Evolutionary conservation across 164 flowering plant genomes (phyloP).

Genomic region (Vitis vinifera): ASM3070453v1 NC_081805.1:8425501-8426000

Average conservation of each 20-base stretch:
- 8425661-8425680: background rate
- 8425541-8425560: slow-evolving; percentile 29
- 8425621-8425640: background rate
- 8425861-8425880: background rate
- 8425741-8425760: slow-evolving; percentile 24
- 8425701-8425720: slow-evolving; percentile 31
- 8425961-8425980: slow-evolving; percentile 24
- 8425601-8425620: background rate
- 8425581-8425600: slow-evolving; percentile 16
- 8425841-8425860: background rate
- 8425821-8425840: slow-evolving; percentile 10
- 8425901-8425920: no score
- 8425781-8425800: slow-evolving; percentile 30
- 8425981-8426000: slow-evolving; percentile 18
- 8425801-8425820: slow-evolving; percentile 26
- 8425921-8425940: slow-evolving; percentile 15
- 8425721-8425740: slow-evolving; percentile 31
- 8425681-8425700: slow-evolving; percentile 21
- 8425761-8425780: slow-evolving; percentile 27
- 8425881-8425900: background rate
- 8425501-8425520: slow-evolving; percentile 22
- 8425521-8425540: slow-evolving; percentile 26
- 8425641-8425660: background rate
- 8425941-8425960: slow-evolving; percentile 28
- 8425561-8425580: slow-evolving; percentile 21